A percentile compares a stretch with the other conserved stretches of the same genome.
phyloP scores from a whole-genome alignment of 148 eudicot species.

The Vaccinium macrocarpon region DNA sequence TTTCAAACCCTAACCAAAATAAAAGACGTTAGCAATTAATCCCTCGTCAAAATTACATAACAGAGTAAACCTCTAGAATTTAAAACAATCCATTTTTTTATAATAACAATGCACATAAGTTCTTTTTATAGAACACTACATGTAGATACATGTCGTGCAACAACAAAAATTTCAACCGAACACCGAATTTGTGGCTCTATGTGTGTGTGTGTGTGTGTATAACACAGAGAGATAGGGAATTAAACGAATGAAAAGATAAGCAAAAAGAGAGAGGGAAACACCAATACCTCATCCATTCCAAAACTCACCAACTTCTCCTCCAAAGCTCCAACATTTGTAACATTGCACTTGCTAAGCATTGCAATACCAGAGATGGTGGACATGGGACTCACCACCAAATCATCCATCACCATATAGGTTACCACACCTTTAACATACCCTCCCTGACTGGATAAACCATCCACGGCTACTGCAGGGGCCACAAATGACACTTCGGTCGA shows the following conservation, averaged over 20 bases:
- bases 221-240: too few species aligned
- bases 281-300: constrained; percentile 22
- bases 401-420: constrained; percentile 32
- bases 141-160: too few species aligned
- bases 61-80: too few species aligned
- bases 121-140: too few species aligned
- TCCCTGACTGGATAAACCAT: background rate
- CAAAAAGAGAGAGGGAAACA: background rate
- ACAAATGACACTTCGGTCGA: background rate
- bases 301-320: constrained; percentile 23
- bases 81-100: background rate
- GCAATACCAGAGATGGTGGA: constrained; percentile 30
- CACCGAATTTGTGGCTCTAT: too few species aligned
- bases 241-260: background rate
- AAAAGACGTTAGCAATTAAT: background rate
- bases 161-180: too few species aligned
- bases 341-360: constrained; percentile 22
- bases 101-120: too few species aligned
- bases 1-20: background rate
- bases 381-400: constrained; percentile 29
- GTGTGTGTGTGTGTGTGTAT: too few species aligned
- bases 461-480: background rate
- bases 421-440: constrained; percentile 14
- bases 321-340: constrained; percentile 16
- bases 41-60: background rate